phyloP scores from a whole-genome alignment of 441 rosid genomes.

The Raphanus hybrid region DNA sequence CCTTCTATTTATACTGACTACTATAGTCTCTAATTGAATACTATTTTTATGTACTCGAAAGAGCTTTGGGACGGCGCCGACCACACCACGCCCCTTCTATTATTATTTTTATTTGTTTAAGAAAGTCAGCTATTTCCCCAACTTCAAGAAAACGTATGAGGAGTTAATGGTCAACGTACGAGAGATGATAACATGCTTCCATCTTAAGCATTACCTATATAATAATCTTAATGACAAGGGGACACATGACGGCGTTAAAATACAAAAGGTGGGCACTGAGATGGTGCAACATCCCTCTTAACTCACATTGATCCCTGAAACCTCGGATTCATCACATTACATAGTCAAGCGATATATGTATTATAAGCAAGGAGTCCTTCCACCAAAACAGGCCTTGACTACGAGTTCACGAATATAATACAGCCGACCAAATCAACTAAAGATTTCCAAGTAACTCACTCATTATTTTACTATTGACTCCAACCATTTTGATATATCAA shows the following conservation, averaged over 20 bases:
- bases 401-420: constrained; percentile 32
- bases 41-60: background rate
- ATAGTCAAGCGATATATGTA: constrained; percentile 28
- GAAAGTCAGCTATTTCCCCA: constrained; percentile 38
- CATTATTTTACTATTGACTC: constrained; percentile 28
- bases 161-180: constrained; percentile 37
- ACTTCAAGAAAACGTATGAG: constrained; percentile 32
- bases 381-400: constrained; percentile 36
- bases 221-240: constrained; percentile 26
- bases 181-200: constrained; percentile 41
- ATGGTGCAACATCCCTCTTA: constrained; percentile 28
- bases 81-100: constrained; percentile 43
- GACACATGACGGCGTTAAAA: constrained; percentile 8
- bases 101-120: constrained; percentile 33
- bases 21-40: constrained; percentile 2
- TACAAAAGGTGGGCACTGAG: constrained; percentile 30
- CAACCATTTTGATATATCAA: constrained; percentile 16
- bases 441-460: constrained; percentile 26
- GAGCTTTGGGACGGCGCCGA: constrained; percentile 67
- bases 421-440: constrained; percentile 39
- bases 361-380: background rate
- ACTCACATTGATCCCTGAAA: constrained; percentile 25
- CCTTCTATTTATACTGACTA: constrained; percentile 25
- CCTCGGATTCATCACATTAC: constrained; percentile 36
- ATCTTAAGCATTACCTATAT: constrained; percentile 35